Base-by-base conservation (phyloP, 805 yeast species). In the Candida coleopterorum region DNA sequence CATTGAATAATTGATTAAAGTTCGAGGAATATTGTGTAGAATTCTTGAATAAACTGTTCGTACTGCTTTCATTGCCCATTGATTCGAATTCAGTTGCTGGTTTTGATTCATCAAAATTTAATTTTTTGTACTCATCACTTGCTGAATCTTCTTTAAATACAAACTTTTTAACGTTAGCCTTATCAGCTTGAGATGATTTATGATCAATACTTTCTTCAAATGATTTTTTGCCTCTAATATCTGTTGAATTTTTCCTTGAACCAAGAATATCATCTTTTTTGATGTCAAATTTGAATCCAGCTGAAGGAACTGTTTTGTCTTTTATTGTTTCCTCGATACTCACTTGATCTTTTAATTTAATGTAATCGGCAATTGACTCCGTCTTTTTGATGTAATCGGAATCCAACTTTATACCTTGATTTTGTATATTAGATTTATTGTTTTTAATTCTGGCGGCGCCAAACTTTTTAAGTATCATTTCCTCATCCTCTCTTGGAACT, bases 261-360 rank as follows among this genome's bases (percentile, higher is more conserved):
- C 4, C 26, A n/a, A 12, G 41, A 18, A 64, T 45, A 31, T 57
- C 54, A 14, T 48, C 52, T 34, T 55, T 53, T 30, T 59, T 58
- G 14, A 62, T 54, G 4, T 55, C 49, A 38, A 65, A 64, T 25
- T 60, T 51, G 48, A 65, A 65, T 1, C 68, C 70, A 3, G 59
- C 50, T 29, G 68, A 62, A 21, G 71, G 71, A 16, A 52, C 52
- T 4, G 11, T 14, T 12, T 24, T 2, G 7, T 42, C 11, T 2
- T 33, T 29, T 15, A 44, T 46, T 1, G 25, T 34, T 7, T 21
- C 25, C 21, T 22, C 35, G 6, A 22, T 14, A 9, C 39, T 33
- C 6, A 16, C 30, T 21, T 28, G 9, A 16, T 55, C 60, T 31
- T 62, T 64, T 10, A 64, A 39, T 38, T 60, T 61, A 29, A 64